Percentiles rank a stretch among this genome's conserved stretches.
These are phyloP conservation scores for Rosa persica DNA, from an alignment of 306 rosid genomes.

Conservation along the genomic window DNA sequence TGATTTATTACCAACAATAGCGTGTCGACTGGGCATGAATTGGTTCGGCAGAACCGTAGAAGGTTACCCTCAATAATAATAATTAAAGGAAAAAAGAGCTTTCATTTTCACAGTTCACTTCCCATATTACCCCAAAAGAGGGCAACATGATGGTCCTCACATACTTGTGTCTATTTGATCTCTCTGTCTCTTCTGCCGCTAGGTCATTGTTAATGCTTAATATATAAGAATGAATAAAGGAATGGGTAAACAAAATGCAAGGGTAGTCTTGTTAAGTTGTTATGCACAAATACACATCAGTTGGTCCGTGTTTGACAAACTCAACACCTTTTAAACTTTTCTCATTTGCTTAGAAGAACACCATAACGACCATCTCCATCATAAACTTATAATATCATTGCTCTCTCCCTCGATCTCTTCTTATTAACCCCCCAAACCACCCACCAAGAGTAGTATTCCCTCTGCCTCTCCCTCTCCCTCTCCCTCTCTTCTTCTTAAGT, in stretches of 20 bases:
- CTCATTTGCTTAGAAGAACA: slow-evolving; percentile 9
- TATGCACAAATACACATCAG: slow-evolving; percentile 20
- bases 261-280: background rate
- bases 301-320: slow-evolving; percentile 46
- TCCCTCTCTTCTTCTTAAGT: no score
- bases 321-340: slow-evolving; percentile 28
- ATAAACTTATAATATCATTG: slow-evolving; percentile 3
- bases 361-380: slow-evolving; percentile 21
- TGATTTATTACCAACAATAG: slow-evolving; percentile 26
- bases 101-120: slow-evolving; percentile 12
- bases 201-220: background rate
- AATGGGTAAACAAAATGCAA: slow-evolving; percentile 20
- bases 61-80: slow-evolving; percentile 14
- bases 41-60: slow-evolving; percentile 20
- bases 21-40: slow-evolving; percentile 31
- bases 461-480: slow-evolving; percentile 4
- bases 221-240: background rate
- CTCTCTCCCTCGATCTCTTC: slow-evolving; percentile 1
- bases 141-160: slow-evolving; percentile 14
- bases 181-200: background rate
- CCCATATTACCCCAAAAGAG: background rate
- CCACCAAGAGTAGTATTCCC: slow-evolving; percentile 10
- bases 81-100: background rate
- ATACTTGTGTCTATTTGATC: slow-evolving; percentile 13
- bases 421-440: background rate